Conservation (phyloP, 108 stramenopile genomes). For the Cyclotella kingstonii region DNA sequence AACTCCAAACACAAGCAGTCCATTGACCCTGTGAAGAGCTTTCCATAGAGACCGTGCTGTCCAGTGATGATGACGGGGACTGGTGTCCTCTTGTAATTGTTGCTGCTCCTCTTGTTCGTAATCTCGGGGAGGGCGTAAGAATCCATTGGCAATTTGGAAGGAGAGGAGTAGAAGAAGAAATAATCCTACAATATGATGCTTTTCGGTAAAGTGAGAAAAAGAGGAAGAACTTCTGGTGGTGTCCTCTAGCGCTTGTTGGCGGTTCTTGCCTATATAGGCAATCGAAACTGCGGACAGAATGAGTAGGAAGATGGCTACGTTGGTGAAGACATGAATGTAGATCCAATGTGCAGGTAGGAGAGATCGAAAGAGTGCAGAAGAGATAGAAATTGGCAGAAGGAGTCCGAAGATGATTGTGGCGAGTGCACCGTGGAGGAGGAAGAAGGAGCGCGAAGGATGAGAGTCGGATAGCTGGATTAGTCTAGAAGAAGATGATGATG, state of each 20-base stretch:
- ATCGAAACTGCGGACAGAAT: constrained; percentile 37
- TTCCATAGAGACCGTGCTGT: constrained; percentile 48
- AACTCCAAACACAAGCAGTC: constrained; percentile 19
- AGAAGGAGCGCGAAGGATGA: constrained; percentile 1
- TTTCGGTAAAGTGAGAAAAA: constrained; percentile 51
- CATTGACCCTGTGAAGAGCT: constrained; percentile 38
- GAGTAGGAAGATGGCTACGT: constrained; percentile 43
- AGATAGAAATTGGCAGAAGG: constrained; percentile 46
- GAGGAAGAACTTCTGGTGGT: constrained; percentile 33
- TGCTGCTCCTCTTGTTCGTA: constrained; percentile 13
- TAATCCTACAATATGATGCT: constrained; percentile 55
- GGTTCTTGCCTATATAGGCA: constrained; percentile 14
- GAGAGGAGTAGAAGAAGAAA: constrained; percentile 28
- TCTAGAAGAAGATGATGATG: background rate
- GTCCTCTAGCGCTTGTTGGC: constrained; percentile 22
- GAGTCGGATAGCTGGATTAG: too few relatives aligned
- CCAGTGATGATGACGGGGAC: background rate
- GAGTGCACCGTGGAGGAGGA: constrained; percentile 51
- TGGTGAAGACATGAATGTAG: constrained; percentile 59
- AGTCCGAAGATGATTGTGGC: constrained; percentile 45
- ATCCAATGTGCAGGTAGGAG: constrained; percentile 56
- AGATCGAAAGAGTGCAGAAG: constrained; percentile 53
- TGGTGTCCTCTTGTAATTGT: background rate
- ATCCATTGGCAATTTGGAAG: constrained; percentile 46
- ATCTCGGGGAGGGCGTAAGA: constrained; percentile 49